Evolutionary conservation across 768 basidiomycete species (phyloP).

Genomic region (Leucogyrophana mollusca): DNA sequence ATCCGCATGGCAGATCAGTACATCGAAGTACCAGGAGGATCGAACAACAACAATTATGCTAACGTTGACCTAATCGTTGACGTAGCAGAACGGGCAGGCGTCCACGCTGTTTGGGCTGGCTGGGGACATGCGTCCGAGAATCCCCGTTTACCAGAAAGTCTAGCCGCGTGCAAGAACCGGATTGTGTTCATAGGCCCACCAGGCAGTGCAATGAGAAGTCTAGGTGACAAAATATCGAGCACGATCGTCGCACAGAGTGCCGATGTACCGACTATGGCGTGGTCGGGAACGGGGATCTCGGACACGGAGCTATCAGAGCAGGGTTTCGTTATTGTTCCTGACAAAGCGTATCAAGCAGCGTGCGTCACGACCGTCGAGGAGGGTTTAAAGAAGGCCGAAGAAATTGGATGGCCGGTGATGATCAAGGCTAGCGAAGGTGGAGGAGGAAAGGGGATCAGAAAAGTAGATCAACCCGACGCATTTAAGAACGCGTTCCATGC

Average conservation of each 20-base stretch:
- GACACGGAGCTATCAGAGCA: slow-evolving; percentile 81
- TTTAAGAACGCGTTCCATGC: slow-evolving; percentile 96
- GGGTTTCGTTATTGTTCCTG: slow-evolving; percentile 94
- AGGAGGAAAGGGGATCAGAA: slow-evolving; percentile 98
- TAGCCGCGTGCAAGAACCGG: slow-evolving; percentile 89
- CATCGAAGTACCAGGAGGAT: slow-evolving; percentile 96
- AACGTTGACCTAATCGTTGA: slow-evolving; percentile 99
- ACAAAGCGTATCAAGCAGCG: slow-evolving; percentile 83
- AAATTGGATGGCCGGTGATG: slow-evolving; percentile 97
- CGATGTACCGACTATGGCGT: slow-evolving; percentile 96
- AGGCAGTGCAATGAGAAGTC: slow-evolving; percentile 96
- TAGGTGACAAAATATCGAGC: slow-evolving; percentile 99
- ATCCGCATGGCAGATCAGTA: slow-evolving; percentile 99
- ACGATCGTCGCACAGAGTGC: slow-evolving; percentile 99
- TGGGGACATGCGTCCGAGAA: slow-evolving; percentile 99
- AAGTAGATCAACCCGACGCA: slow-evolving; percentile 80
- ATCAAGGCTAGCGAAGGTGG: slow-evolving; percentile 99
- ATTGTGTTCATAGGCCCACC: slow-evolving; percentile 99
- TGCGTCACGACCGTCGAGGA: slow-evolving; percentile 89
- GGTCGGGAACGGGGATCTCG: slow-evolving; percentile 94
- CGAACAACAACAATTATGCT: slow-evolving; percentile 99
- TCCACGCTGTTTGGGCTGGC: slow-evolving; percentile 99
- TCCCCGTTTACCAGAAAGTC: slow-evolving; percentile 90
- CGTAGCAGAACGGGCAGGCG: slow-evolving; percentile 93
- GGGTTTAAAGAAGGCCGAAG: slow-evolving; percentile 77